Evolutionary conservation across 177 flowering plant genomes (phyloP).

Genomic region (Telopea speciosissima): DNA sequence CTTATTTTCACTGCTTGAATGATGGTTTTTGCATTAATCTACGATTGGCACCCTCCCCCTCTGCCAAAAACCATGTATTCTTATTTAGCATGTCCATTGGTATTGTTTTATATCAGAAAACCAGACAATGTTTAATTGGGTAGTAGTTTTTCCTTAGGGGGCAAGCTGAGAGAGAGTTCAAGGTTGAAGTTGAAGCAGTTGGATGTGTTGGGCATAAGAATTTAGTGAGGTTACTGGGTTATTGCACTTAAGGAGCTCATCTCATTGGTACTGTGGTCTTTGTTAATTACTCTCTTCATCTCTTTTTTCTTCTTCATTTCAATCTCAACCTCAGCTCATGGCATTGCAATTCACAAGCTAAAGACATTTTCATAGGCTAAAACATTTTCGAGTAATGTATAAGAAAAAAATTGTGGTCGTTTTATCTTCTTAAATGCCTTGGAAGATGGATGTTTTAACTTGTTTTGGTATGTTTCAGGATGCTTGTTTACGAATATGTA

Average conservation of each 20-base stretch:
- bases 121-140: not conserved
- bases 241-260: slow-evolving; percentile 82
- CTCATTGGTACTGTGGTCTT: slow-evolving; percentile 47
- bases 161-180: slow-evolving; percentile 85
- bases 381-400: not conserved
- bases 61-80: not conserved
- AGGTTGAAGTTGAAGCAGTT: slow-evolving; percentile 83
- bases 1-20: not conserved
- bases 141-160: slow-evolving; percentile 41
- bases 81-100: not conserved
- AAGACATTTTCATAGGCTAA: too few species aligned
- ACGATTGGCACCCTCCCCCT: too few species aligned
- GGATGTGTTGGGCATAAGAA: slow-evolving; percentile 82
- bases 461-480: slow-evolving; percentile 30
- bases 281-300: not conserved
- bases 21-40: too few species aligned
- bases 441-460: not conserved
- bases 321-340: too few species aligned
- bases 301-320: too few species aligned
- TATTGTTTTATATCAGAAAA: not conserved
- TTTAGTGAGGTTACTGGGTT: slow-evolving; percentile 72
- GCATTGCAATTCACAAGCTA: too few species aligned
- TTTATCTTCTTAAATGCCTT: not conserved
- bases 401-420: not conserved
- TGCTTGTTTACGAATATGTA: slow-evolving; percentile 79